Evolutionary conservation across 1,139 yeast species (phyloP), one percentile per base, ranked within the genome.

Genomic region (Blastobotrys malaysiensis): DNA sequence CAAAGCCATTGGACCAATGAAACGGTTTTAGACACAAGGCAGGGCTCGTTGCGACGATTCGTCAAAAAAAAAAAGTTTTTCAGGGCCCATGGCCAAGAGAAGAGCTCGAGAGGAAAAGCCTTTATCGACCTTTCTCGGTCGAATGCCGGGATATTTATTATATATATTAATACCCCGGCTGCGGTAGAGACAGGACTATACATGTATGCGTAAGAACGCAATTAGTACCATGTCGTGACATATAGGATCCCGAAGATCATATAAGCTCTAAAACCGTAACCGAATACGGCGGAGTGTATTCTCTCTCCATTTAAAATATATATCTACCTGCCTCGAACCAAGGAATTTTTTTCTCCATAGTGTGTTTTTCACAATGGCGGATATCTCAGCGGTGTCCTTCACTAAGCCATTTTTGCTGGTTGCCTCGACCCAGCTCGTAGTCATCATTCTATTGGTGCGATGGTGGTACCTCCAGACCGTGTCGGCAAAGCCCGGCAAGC

Each of bases 391-490:
- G 21, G 11, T 18, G 21, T 14, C 21, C 14, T 22, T 22, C 24
- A 22, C 21, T 11, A 24, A 44, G 16, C 46, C 43, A 14, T 48
- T 14, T 43, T 4, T 43, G 26, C 46, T 43, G 18, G 43, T 48
- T 16, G 24, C 45, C 3, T 43, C 43, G 24, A 44, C 43, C 21
- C 51, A 48, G 46, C 21, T 43, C 13, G 43, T 43, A 18, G 24
- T 43, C n/a, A 48, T 48, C 11, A 24, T 36, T 20, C 22, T 26
- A 11, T 46, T 48, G 9, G 39, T 48, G 14, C 18, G 43, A n/a
- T n/a, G n/a, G 24, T 48, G 51, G 51, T 48, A 48, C 20, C 31
- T 43, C 22, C 16, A 14, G 31, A 9, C 39, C 39, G 13, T 39
- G 21, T 24, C 51, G 19, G 22, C 46, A 43, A 9, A 31, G 14